A percentile compares a stretch with the other conserved stretches of the same genome.
phyloP scores from a whole-genome alignment of 805 yeast species.

The Metschnikowia kunwiensis region DNA sequence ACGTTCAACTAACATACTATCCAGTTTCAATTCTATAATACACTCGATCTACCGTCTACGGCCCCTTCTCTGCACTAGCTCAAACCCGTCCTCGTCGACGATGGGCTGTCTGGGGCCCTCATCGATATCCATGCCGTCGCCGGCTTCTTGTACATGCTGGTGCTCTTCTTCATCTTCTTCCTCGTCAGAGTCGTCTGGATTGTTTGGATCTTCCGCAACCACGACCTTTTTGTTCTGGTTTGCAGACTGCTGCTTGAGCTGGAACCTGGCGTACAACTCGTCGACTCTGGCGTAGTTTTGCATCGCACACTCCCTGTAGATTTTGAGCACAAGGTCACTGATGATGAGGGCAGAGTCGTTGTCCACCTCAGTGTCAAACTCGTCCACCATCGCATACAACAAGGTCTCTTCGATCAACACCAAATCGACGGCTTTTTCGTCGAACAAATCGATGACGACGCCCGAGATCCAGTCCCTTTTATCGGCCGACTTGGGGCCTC shows the following conservation, averaged over 20 bases:
- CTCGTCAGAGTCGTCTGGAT: conserved; percentile 52
- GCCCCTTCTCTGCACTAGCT: conserved; percentile 76
- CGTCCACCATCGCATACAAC: conserved; percentile 89
- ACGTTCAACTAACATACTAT: no score
- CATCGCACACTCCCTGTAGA: conserved; percentile 61
- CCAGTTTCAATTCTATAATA: no score
- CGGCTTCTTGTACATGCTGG: conserved; percentile 5
- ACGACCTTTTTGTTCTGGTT: conserved; percentile 37
- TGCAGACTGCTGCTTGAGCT: conserved; percentile 44
- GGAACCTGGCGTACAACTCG: conserved; percentile 56
- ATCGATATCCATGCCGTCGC: conserved; percentile 32
- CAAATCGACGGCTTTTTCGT: conserved; percentile 65
- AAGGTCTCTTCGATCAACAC: conserved; percentile 81
- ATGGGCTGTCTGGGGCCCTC: conserved; percentile 36
- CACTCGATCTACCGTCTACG: no score
- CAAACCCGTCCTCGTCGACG: conserved; percentile 94
- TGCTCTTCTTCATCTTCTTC: conserved; percentile 43
- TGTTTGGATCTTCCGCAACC: conserved; percentile 58
- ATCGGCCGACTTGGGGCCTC: conserved; percentile 86
- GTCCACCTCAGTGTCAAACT: conserved; percentile 84
- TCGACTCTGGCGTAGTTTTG: conserved; percentile 57
- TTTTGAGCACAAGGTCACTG: conserved; percentile 61
- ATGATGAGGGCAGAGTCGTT: conserved; percentile 81
- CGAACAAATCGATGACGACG: conserved; percentile 73
- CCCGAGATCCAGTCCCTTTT: conserved; percentile 96